Evolutionary conservation across 257 asterid genomes (phyloP).

Genomic region (Solanum sejunctum): DNA sequence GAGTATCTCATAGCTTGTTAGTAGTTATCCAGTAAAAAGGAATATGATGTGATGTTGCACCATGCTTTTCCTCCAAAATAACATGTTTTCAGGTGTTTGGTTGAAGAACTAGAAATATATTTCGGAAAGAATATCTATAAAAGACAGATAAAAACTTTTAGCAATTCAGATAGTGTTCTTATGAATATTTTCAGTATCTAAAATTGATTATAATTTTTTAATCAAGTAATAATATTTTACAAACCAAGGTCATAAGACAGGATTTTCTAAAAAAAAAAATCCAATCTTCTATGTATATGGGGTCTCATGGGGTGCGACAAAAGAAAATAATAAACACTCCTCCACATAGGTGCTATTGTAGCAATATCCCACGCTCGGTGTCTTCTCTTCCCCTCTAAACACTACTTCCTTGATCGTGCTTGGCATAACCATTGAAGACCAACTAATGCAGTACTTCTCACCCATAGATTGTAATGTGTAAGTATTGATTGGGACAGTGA

Average conservation of each 20-base stretch:
- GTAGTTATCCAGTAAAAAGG: background rate
- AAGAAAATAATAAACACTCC: background rate
- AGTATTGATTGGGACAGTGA: background rate
- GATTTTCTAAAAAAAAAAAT: background rate
- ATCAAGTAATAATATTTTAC: background rate
- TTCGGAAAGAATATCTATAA: background rate
- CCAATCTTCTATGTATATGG: background rate
- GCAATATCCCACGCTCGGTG: background rate
- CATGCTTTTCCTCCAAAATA: background rate
- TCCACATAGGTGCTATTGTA: background rate
- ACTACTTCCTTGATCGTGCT: background rate
- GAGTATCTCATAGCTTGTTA: background rate
- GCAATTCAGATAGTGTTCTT: background rate
- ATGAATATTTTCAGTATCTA: background rate
- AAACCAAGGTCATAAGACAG: background rate
- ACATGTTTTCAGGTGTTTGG: background rate
- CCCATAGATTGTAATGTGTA: background rate
- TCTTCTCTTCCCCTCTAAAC: background rate
- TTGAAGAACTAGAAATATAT: background rate
- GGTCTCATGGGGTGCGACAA: background rate
- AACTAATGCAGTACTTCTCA: background rate
- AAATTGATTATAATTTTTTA: background rate
- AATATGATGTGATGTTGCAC: background rate
- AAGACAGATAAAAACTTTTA: background rate
- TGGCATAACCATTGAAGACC: background rate